phyloP scores from a whole-genome alignment of 441 rosid genomes.

The Gossypium davidsonii region DNA sequence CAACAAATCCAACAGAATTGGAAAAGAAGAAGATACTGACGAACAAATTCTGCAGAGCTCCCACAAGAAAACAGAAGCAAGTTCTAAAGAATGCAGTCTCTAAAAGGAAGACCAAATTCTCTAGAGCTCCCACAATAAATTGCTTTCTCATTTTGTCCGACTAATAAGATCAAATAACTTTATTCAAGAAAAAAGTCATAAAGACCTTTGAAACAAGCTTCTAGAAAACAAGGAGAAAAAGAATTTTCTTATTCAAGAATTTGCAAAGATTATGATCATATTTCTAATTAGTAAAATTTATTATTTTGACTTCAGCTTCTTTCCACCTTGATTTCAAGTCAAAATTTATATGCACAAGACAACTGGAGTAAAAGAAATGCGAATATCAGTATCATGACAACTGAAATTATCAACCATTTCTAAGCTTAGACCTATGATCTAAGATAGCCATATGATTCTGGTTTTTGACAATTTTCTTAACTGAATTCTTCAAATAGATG shows the following conservation, averaged over 20 bases:
- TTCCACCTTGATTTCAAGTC: neutral
- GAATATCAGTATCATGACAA: neutral
- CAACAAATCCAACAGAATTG: neutral
- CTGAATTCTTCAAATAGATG: neutral
- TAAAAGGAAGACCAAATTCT: neutral
- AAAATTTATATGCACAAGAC: neutral
- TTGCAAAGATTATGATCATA: neutral
- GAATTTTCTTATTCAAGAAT: neutral
- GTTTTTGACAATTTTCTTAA: neutral
- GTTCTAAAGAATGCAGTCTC: neutral
- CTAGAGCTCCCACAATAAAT: neutral
- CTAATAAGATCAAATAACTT: neutral
- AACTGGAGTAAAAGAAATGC: neutral
- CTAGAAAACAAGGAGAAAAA: neutral
- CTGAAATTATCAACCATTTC: neutral
- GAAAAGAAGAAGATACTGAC: neutral
- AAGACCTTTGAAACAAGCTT: neutral
- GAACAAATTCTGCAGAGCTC: neutral
- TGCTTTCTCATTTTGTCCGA: neutral
- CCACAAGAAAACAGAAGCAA: neutral
- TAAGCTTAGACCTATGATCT: neutral
- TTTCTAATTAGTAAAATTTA: neutral
- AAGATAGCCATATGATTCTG: neutral
- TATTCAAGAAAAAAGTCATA: neutral
- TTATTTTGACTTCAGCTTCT: neutral